A percentile compares a stretch with the other conserved stretches of the same genome.
Evolutionary conservation across 148 eudicot genomes (phyloP).

Genomic region (Arbutus unedo): DNA sequence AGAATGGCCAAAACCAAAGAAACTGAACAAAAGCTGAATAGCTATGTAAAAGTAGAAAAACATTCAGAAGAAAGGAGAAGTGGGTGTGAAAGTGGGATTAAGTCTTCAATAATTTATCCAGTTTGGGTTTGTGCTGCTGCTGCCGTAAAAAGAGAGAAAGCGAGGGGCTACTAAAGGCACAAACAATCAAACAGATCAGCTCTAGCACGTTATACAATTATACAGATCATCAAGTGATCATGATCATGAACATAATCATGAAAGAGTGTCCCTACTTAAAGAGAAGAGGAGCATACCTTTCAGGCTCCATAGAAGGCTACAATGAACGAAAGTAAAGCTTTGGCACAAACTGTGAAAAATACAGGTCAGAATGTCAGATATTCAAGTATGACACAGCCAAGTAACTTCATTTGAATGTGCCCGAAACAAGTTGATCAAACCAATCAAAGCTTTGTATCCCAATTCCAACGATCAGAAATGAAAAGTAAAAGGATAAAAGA

Average conservation of each 20-base stretch:
- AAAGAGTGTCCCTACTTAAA: neutral
- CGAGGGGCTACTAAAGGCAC: neutral
- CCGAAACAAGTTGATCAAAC: neutral
- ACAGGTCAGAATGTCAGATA: neutral
- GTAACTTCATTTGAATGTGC: neutral
- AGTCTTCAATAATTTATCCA: neutral
- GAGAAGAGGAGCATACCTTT: conserved; percentile 21
- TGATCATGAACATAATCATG: neutral
- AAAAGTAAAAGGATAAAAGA: neutral
- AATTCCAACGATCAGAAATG: neutral
- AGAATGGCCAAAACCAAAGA: neutral
- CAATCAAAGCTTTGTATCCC: neutral
- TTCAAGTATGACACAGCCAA: neutral
- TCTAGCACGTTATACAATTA: neutral
- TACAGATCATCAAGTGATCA: neutral
- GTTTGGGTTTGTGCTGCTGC: neutral
- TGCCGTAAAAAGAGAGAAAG: neutral
- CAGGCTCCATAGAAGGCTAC: conserved; percentile 22
- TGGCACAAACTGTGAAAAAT: neutral
- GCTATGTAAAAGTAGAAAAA: no score
- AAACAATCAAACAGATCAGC: neutral
- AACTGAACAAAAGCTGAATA: neutral
- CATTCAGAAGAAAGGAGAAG: neutral
- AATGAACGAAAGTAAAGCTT: neutral
- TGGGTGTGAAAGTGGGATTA: neutral